A percentile compares a stretch with the other conserved stretches of the same genome.
phyloP scores from a whole-genome alignment of 352 stramenopile genomes.

The Stephanocyclus meneghinianus region DNA sequence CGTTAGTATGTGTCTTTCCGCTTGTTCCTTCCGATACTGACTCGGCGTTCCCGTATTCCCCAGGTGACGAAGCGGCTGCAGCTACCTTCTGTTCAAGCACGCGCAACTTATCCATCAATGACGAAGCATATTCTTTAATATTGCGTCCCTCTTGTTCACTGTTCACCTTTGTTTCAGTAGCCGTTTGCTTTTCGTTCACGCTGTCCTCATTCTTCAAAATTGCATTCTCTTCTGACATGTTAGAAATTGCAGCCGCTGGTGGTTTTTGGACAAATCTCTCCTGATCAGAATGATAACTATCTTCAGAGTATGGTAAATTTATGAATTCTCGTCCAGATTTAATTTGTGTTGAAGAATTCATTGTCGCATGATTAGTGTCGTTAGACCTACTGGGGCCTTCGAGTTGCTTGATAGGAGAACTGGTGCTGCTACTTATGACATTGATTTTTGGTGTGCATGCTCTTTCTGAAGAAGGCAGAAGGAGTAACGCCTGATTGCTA shows the following conservation, averaged over 20 bases:
- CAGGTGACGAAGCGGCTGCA: too few relatives aligned
- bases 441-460: background rate
- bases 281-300: background rate
- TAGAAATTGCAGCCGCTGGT: background rate
- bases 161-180: background rate
- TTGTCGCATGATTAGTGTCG: background rate
- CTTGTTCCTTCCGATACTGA: too few relatives aligned
- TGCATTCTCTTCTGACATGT: background rate
- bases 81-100: too few relatives aligned
- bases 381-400: background rate
- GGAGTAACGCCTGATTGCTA: background rate
- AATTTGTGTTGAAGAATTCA: background rate
- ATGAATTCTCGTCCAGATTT: background rate
- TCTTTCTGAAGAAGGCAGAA: background rate
- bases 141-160: too few relatives aligned
- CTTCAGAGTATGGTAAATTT: background rate
- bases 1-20: too few relatives aligned
- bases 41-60: too few relatives aligned
- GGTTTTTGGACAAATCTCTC: background rate
- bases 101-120: too few relatives aligned
- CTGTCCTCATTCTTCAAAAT: background rate
- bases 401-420: background rate
- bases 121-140: too few relatives aligned
- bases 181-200: background rate
- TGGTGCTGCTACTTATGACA: background rate